phyloP scores from a whole-genome alignment of 805 yeast species.

The Henningerozyma blattae region DNA sequence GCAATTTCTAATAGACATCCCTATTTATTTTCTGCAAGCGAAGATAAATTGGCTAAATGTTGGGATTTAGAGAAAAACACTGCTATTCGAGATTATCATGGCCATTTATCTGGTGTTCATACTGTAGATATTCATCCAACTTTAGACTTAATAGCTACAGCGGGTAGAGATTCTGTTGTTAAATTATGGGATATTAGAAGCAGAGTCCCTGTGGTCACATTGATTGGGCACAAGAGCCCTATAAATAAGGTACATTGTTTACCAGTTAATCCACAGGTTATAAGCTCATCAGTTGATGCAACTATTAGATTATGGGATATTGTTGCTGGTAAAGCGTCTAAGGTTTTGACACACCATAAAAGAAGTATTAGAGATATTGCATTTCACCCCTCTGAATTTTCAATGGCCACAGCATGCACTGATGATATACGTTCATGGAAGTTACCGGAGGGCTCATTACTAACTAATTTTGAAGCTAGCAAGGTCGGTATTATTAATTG shows the following conservation, averaged over 20 bases:
- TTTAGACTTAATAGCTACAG: constrained; percentile 68
- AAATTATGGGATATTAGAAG: constrained; percentile 92
- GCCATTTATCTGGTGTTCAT: constrained; percentile 85
- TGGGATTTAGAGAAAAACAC: constrained; percentile 91
- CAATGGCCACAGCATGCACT: constrained; percentile 72
- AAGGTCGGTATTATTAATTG: constrained; percentile 49
- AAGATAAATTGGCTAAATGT: constrained; percentile 84
- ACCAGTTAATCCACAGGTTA: constrained; percentile 71
- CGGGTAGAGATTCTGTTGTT: constrained; percentile 78
- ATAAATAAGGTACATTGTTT: constrained; percentile 59
- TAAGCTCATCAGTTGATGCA: constrained; percentile 74
- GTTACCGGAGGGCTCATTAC: constrained; percentile 62
- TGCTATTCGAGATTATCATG: constrained; percentile 79
- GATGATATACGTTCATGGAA: constrained; percentile 78
- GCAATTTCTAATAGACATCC: constrained; percentile 68
- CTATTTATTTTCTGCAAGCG: constrained; percentile 83
- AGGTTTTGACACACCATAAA: constrained; percentile 74
- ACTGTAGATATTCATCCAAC: constrained; percentile 81
- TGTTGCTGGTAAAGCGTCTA: constrained; percentile 58
- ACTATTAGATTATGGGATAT: constrained; percentile 84
- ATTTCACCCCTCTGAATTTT: constrained; percentile 54
- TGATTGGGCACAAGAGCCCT: constrained; percentile 73
- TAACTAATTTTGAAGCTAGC: constrained; percentile 39
- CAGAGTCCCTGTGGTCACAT: constrained; percentile 56
- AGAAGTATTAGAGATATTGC: constrained; percentile 68